Conservation (phyloP, 2,329 filamentous ascomycete species). For the Colletotrichum sp. region DNA sequence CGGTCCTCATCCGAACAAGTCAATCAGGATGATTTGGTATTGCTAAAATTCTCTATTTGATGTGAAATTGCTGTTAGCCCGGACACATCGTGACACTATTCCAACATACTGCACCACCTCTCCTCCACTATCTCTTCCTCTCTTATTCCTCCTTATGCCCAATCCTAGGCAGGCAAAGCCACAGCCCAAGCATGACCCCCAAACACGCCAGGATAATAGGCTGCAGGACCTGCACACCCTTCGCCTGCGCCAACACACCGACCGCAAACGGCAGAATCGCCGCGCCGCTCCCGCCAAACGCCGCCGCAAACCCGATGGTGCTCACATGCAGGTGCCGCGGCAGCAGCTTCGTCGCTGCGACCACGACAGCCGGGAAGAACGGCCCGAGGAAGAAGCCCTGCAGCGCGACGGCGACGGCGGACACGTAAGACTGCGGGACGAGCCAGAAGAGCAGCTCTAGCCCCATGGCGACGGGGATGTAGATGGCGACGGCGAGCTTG, state of each 20-base stretch:
- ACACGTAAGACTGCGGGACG: constrained; percentile 78
- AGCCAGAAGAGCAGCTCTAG: constrained; percentile 82
- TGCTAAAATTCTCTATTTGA: background rate
- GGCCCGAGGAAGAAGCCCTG: constrained; percentile 84
- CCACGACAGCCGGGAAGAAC: constrained; percentile 75
- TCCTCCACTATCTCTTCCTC: background rate
- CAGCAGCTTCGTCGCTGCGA: constrained; percentile 72
- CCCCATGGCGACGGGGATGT: constrained; percentile 67
- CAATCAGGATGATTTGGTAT: background rate
- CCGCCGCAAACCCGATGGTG: constrained; percentile 78
- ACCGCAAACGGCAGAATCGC: constrained; percentile 71
- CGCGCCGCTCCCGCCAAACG: constrained; percentile 76
- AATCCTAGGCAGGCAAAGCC: constrained; percentile 50
- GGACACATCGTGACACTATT: background rate
- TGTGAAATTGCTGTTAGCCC: background rate
- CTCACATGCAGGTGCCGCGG: constrained; percentile 77
- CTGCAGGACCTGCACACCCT: constrained; percentile 61
- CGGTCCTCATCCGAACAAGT: background rate
- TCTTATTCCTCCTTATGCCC: constrained; percentile 42
- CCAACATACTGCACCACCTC: background rate
- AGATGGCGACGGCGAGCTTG: constrained; percentile 66
- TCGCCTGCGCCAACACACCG: constrained; percentile 66
- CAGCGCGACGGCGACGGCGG: constrained; percentile 72
- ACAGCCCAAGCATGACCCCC: constrained; percentile 46
- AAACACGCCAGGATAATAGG: constrained; percentile 60